Base-by-base conservation (phyloP, 495 filamentous ascomycete species). In the Annulohypoxylon bovei region DNA sequence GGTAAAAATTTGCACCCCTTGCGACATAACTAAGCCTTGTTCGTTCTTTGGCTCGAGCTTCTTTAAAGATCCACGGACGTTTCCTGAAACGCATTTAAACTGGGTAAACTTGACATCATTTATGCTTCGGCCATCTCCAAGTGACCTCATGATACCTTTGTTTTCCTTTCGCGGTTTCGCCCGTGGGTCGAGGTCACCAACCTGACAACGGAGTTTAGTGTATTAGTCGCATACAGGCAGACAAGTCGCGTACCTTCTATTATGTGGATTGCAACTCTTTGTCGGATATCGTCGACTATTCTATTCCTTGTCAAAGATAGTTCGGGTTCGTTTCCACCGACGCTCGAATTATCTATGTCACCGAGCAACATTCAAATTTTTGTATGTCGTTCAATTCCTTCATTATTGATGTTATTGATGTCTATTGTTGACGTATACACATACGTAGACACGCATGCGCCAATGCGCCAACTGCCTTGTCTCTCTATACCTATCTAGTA, bases 101-200 rank as follows among this genome's bases (percentile, higher is more conserved):
- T 27, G 56, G 27, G 57, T 64, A 46, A 55, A 62, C 44, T 49
- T 72, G 70, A 72, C 70, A 72, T 72, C 70, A 72, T 72, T 53
- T 55, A 4, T 33, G n/a, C 39, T 52, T 63, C 52, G 52, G 42
- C 33, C 52, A 33, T 57, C 50, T 66, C 65, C 65, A 72, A 72
- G 70, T 72, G 70, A 72, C 70, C 70, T 72, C 70, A 72, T 72
- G 70, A 52, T 65, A 50, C 65, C 55, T 68, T 46, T 68, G 14
- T 49, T 30, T 57, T 42, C 16, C 9, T 54, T 25, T 47, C 14
- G 53, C 54, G 14, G 12, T 47, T 11, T 46, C n/a, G 18, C 32
- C 27, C 40, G 18, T 61, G 46, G 35, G 47, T 68, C 57, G n/a
- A 18, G 49, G 16, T 60, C 54, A 46, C 53, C 49, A 33, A 59